Evolutionary conservation across 352 stramenopile species (phyloP), one percentile per base, ranked within the genome.

Genomic region (Blastocystis sp.): DNA sequence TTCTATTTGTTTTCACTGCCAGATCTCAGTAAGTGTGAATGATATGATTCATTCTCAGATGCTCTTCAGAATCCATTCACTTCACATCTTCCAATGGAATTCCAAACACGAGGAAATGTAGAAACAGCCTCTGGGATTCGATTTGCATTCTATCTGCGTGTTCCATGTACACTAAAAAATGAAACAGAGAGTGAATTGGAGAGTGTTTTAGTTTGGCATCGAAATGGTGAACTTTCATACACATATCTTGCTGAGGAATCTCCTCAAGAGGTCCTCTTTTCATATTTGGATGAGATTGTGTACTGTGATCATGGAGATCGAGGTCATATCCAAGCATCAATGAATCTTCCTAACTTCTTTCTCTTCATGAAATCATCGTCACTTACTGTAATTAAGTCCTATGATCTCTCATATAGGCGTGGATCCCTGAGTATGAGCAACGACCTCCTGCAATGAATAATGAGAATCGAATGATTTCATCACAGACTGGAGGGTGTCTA

Each of bases 301-400:
- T 65, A 67, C 2, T 83, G 46, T 11, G 52, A 83, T 42, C 51
- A 63, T 29, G 27, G 71, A 11, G 71, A 83, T 46, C 16, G 46
- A 37, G 29, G 46, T 5, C 27, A 42, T 12, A 29, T 83, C 54
- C 71, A 83, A 52, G 46, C 12, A n/a, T 14, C 46, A 5, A 43
- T 66, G 46, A 67, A 66, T 43, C n/a, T 83, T 35, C 42, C 46
- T 14, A 24, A 32, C 51, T 83, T 66, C 27, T 35, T 83, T 32
- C 21, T 83, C 54, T 83, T 83, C 71, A 32, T 49, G 35, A 24
- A 42, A 19, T 6, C 21, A 9, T 65, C 57, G 21, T 27, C 12
- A 2, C 51, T 65, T 19, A 83, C 71, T 42, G 71, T 83, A 52
- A 29, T 14, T 42, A 21, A 32, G 29, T n/a, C 46, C n/a, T 6